Percentiles rank a stretch among this genome's conserved stretches.
These are phyloP conservation scores for Mychonastes homosphaera DNA, from an alignment of 139 green algal species.

Conservation along the genomic window DNA sequence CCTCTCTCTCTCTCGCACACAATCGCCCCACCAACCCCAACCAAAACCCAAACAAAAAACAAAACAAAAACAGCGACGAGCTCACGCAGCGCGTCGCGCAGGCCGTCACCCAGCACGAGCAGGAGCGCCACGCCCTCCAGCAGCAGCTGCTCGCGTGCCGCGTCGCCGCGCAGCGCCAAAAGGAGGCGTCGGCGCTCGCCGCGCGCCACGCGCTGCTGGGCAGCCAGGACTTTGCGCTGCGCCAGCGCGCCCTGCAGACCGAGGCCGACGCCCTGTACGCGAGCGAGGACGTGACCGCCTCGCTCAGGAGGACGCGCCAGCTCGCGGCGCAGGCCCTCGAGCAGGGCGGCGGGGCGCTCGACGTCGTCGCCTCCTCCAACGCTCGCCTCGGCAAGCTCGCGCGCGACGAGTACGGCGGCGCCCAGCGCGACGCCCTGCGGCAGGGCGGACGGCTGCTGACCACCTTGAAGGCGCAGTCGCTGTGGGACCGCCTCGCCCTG, in stretches of 20 bases:
- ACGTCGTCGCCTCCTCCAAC: slow-evolving; percentile 37
- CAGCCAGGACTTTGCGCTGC: slow-evolving; percentile 19
- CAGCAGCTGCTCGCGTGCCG: no score
- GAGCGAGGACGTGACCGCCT: slow-evolving; percentile 46
- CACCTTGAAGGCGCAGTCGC: slow-evolving; percentile 33
- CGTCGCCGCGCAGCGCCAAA: no score
- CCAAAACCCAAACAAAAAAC: no score
- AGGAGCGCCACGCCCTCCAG: no score
- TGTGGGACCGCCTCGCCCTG: slow-evolving; percentile 29
- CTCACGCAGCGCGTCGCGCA: no score
- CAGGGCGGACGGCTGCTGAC: slow-evolving; percentile 31
- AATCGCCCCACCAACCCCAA: no score
- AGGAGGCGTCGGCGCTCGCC: background rate
- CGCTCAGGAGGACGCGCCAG: slow-evolving; percentile 50
- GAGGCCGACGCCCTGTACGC: slow-evolving; percentile 34
- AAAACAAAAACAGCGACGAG: no score
- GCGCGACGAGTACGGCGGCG: background rate
- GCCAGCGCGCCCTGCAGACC: slow-evolving; percentile 29
- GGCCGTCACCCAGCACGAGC: no score
- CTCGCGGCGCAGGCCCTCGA: slow-evolving; percentile 55
- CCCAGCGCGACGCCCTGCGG: no score
- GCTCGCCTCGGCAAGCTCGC: background rate
- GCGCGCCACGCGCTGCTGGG: slow-evolving; percentile 42
- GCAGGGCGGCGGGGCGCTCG: slow-evolving; percentile 52
- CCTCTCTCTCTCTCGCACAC: no score